phyloP scores from a whole-genome alignment of 441 rosid species.

The Populus hybrid region DNA sequence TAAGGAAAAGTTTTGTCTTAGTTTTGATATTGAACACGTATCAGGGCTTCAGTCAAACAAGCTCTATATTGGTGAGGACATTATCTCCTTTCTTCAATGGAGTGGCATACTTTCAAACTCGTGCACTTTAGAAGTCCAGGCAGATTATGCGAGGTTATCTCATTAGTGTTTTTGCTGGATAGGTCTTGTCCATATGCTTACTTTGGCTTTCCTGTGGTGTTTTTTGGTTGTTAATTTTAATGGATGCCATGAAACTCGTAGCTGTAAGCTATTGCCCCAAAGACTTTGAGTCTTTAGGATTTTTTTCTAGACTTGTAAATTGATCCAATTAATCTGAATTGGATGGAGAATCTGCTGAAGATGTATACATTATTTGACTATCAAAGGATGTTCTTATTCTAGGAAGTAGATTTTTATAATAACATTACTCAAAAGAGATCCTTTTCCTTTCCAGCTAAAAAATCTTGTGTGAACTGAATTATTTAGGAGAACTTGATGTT shows the following conservation, averaged over 20 bases:
- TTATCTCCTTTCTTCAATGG: slow-evolving; percentile 63
- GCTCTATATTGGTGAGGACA: slow-evolving; percentile 50
- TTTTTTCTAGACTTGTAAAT: neutral
- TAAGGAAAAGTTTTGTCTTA: slow-evolving; percentile 55
- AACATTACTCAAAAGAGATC: neutral
- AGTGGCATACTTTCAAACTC: slow-evolving; percentile 81
- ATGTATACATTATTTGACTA: neutral
- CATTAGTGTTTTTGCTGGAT: slow-evolving; percentile 1
- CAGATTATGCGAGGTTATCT: slow-evolving; percentile 77
- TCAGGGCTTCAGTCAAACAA: slow-evolving; percentile 35
- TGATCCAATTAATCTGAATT: neutral
- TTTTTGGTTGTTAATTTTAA: neutral
- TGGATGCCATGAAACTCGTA: neutral
- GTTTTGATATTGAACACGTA: slow-evolving; percentile 47
- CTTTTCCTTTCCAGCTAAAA: neutral
- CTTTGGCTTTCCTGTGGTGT: neutral
- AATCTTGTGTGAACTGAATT: neutral
- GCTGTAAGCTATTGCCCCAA: neutral
- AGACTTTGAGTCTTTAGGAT: neutral
- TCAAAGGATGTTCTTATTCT: neutral
- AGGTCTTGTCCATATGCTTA: neutral
- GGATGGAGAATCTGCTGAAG: neutral
- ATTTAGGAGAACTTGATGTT: neutral
- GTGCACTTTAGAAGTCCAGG: slow-evolving; percentile 73
- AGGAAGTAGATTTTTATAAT: neutral